Evolutionary conservation across 164 flowering plant genomes (phyloP).

Genomic region (Malania oleifera): DNA sequence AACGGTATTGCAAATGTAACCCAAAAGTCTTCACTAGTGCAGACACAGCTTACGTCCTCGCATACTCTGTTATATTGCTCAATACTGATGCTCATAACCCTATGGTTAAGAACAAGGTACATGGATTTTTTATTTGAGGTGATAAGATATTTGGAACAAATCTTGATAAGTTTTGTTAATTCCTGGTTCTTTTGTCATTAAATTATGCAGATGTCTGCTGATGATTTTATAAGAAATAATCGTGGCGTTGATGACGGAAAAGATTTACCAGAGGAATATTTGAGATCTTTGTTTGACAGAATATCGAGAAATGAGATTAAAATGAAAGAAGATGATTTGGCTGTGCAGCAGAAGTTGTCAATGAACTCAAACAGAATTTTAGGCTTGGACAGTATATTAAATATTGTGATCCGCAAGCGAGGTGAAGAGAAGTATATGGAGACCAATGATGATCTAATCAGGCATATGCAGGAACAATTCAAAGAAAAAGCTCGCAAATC

Average conservation of each 20-base stretch:
- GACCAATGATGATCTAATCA: slow-evolving; percentile 92
- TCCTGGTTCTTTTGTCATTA: background rate
- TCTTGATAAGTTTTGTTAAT: slow-evolving; percentile 4
- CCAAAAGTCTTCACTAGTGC: slow-evolving; percentile 91
- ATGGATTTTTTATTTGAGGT: background rate
- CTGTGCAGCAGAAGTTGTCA: slow-evolving; percentile 73
- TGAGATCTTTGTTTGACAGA: slow-evolving; percentile 86
- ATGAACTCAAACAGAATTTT: slow-evolving; percentile 67
- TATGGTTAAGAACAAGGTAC: slow-evolving; percentile 95
- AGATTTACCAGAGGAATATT: slow-evolving; percentile 90
- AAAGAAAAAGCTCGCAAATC: slow-evolving; percentile 98
- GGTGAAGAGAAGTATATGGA: slow-evolving; percentile 73
- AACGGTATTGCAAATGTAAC: slow-evolving; percentile 95
- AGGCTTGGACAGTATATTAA: slow-evolving; percentile 87
- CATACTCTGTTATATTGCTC: slow-evolving; percentile 93
- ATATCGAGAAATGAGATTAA: slow-evolving; percentile 92
- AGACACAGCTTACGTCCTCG: slow-evolving; percentile 98
- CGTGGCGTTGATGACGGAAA: slow-evolving; percentile 99
- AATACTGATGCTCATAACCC: slow-evolving; percentile 99
- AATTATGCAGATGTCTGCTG: slow-evolving; percentile 87
- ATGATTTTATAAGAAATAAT: slow-evolving; percentile 94
- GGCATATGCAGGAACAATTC: slow-evolving; percentile 97
- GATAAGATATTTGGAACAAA: background rate
- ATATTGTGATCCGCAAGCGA: slow-evolving; percentile 87
- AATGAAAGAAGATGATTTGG: slow-evolving; percentile 88